These are phyloP conservation scores for Candolleomyces aberdarensis DNA, from an alignment of 768 basidiomycete genomes.

Conservation along the genomic window DNA sequence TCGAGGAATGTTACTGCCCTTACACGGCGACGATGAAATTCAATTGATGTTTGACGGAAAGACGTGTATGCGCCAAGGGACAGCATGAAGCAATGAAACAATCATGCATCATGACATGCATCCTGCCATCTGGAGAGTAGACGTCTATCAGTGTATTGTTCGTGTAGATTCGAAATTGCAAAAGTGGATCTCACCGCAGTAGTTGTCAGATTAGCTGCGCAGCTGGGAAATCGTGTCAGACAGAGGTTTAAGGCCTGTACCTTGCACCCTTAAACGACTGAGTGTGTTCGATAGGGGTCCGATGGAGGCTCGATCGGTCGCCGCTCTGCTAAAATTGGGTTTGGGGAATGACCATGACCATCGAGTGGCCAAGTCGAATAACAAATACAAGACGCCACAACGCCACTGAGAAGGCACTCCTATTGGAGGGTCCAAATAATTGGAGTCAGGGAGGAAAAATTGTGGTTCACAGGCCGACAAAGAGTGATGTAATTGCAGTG, in stretches of 20 bases:
- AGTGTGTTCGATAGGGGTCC: not conserved
- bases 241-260: not conserved
- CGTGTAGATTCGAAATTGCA: not conserved
- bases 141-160: no score
- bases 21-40: not conserved
- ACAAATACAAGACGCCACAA: no score
- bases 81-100: no score
- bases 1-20: not conserved
- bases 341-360: not conserved
- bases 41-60: no score
- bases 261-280: not conserved
- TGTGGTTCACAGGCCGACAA: no score
- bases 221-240: not conserved
- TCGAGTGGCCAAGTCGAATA: not conserved
- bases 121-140: no score
- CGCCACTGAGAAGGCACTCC: no score
- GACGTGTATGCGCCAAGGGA: no score
- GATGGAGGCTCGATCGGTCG: not conserved
- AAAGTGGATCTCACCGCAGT: not conserved
- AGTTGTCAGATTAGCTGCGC: not conserved
- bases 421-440: no score
- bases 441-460: no score
- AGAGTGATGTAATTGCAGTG: no score
- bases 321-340: not conserved
- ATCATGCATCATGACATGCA: no score